These are phyloP conservation scores for Inosperma sp. DNA, from an alignment of 768 basidiomycete genomes.

Conservation along the genomic window DNA sequence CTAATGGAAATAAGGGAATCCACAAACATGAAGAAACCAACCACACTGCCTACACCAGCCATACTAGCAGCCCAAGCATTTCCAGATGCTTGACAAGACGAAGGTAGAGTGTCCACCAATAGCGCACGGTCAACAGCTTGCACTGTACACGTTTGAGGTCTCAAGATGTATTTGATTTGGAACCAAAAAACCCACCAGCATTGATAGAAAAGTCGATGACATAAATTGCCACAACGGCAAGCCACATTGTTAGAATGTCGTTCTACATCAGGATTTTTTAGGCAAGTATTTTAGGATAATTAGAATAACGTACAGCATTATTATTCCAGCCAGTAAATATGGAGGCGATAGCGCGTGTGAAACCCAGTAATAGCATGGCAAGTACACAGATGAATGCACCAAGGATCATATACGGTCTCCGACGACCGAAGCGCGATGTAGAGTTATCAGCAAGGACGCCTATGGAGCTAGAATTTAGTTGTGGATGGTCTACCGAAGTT, in stretches of 20 bases:
- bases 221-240: slow-evolving; percentile 59
- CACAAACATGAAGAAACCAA: slow-evolving; percentile 84
- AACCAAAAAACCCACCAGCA: slow-evolving; percentile 30
- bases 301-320: slow-evolving; percentile 25
- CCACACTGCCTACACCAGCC: slow-evolving; percentile 79
- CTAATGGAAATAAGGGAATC: background rate
- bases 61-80: slow-evolving; percentile 97
- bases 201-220: slow-evolving; percentile 58
- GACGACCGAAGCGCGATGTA: slow-evolving; percentile 75
- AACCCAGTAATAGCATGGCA: slow-evolving; percentile 81
- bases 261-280: slow-evolving; percentile 38
- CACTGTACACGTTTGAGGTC: slow-evolving; percentile 38
- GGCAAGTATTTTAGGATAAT: background rate
- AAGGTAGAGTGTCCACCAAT: slow-evolving; percentile 79
- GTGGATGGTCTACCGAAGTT: background rate
- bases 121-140: slow-evolving; percentile 89
- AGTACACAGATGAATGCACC: slow-evolving; percentile 61
- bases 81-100: slow-evolving; percentile 70
- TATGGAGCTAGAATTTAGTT: slow-evolving; percentile 28
- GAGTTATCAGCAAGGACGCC: slow-evolving; percentile 78
- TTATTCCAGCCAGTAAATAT: slow-evolving; percentile 36
- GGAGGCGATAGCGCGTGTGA: slow-evolving; percentile 64
- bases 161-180: slow-evolving; percentile 2
- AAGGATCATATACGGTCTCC: slow-evolving; percentile 80
- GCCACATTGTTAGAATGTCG: slow-evolving; percentile 60